Base-by-base conservation (phyloP, 441 rosid species). In the Sinapis alba region DNA sequence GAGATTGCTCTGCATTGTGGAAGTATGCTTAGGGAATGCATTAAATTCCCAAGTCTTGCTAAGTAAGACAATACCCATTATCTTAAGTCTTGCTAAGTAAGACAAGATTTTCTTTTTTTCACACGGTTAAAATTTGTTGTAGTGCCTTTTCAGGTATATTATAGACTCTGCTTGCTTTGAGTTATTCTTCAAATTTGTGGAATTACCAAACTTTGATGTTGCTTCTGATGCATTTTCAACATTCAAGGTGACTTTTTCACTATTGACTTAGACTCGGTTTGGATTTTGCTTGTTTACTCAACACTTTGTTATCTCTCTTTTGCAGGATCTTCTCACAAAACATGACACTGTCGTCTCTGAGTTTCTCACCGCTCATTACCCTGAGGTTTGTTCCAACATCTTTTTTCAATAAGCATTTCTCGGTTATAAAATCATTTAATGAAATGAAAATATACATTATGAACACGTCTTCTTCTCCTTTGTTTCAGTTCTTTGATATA, bases 171-270 rank as follows among this genome's bases (percentile, higher is more conserved):
- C 98, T 18, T 85, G 98, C 89, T 95, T 92, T 80, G 90, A 81
- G 78, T 77, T 95, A 80, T 92, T 92, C 90, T 95, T 95, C 91
- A 95, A 95, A 84, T 95, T 89, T 82, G 96, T 93, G 86, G 98
- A 95, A 76, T 77, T 89, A 83, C 97, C 99, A 20, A 91, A 81
- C 82, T 95, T 92, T 82, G 99, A 95, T 72, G 93, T 92, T 80
- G 89, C 98, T 76, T 92, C 98, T 79, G 99, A 95, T 90, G 97
- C 99, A 65, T 92, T 95, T 84, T 89, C 95, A 69, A 95, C 98
- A 74, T 95, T 95, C 83, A 95, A 95, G 97, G 98, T 92, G 81
- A 83, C 1, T n/a, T 85, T 78, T 21, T 13, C 43, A 15, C 28
- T 68, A 1, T 62, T 20, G 21, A 59, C 38, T 15, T 64, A 9